Base-by-base conservation (phyloP, 2,329 filamentous ascomycete genomes). In the Myrmaecium sp. region DNA sequence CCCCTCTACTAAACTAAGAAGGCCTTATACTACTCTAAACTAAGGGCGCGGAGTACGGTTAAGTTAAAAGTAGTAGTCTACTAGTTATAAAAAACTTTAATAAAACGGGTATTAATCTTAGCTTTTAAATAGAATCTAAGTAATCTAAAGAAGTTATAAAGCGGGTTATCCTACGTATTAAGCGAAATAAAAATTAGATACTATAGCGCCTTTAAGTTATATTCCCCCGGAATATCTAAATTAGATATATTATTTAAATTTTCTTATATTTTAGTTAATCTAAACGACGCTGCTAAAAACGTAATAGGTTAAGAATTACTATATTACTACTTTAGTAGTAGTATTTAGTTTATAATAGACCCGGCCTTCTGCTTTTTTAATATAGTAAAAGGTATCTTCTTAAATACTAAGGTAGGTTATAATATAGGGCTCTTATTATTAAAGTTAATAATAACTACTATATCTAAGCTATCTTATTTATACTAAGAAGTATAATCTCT, bases 1-100 rank as follows among this genome's bases (percentile, higher is more conserved):
- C n/a, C n/a, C n/a, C n/a, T n/a, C n/a, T n/a, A n/a, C n/a, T 46
- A 36, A 3, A 43, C 41, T 2, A 52, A 48, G n/a, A 54, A 44
- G 0, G 54, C 49, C 2, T 49, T 49, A 21, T 45, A 38, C 0
- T 22, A 33, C 28, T 59, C 54, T 4, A 48, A 39, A 0, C 29
- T 30, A 0, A 56, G 32, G 0, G 41, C 34, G 9, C 51, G 25
- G 4, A 26, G 30, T 5, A 20, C 30, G 12, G 10, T 11, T 6
- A 13, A 6, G 14, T 23, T n/a, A n/a, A n/a, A n/a, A n/a, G n/a
- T n/a, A n/a, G n/a, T n/a, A n/a, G n/a, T n/a, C n/a, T n/a, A n/a
- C n/a, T 49, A 51, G 2, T 37, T 28, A 0, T 18, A 12, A 6
- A 59, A 50, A 7, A 42, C 31, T 1, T 42, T 17, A 3, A 46